These are phyloP conservation scores for Rostrohypoxylon terebratum DNA, from an alignment of 495 filamentous ascomycete genomes.

Conservation along the genomic window DNA sequence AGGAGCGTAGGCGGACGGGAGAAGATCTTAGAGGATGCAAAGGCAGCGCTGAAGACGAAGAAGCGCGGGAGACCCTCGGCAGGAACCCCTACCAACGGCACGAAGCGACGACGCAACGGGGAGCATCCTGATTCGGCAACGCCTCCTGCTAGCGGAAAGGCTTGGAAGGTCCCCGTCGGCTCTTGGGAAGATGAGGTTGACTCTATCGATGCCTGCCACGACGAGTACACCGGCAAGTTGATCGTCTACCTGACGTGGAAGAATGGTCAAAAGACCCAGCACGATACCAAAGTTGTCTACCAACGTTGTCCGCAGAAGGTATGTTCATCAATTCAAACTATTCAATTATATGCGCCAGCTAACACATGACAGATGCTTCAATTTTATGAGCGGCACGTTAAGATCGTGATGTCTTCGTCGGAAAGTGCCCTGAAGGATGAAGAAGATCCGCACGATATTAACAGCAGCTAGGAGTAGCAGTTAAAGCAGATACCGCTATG, in stretches of 20 bases:
- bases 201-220: slow-evolving; percentile 67
- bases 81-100: slow-evolving; percentile 45
- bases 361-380: slow-evolving; percentile 64
- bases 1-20: slow-evolving; percentile 64
- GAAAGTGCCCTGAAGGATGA: slow-evolving; percentile 29
- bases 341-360: neutral
- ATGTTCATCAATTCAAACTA: slow-evolving; percentile 27
- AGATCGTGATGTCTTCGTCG: slow-evolving; percentile 53
- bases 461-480: neutral
- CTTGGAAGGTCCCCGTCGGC: slow-evolving; percentile 66
- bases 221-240: slow-evolving; percentile 59
- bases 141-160: slow-evolving; percentile 52
- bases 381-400: slow-evolving; percentile 70
- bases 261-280: slow-evolving; percentile 69
- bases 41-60: slow-evolving; percentile 56
- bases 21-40: slow-evolving; percentile 58
- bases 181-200: slow-evolving; percentile 70
- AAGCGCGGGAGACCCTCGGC: slow-evolving; percentile 59
- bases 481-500: neutral
- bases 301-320: slow-evolving; percentile 71
- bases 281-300: slow-evolving; percentile 66
- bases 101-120: slow-evolving; percentile 55
- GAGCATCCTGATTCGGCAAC: slow-evolving; percentile 52
- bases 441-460: slow-evolving; percentile 1
- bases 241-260: slow-evolving; percentile 68